A percentile compares a stretch with the other conserved stretches of the same genome.
Conservation (phyloP, 306 rosid species). For the Lotus japonicus region DNA sequence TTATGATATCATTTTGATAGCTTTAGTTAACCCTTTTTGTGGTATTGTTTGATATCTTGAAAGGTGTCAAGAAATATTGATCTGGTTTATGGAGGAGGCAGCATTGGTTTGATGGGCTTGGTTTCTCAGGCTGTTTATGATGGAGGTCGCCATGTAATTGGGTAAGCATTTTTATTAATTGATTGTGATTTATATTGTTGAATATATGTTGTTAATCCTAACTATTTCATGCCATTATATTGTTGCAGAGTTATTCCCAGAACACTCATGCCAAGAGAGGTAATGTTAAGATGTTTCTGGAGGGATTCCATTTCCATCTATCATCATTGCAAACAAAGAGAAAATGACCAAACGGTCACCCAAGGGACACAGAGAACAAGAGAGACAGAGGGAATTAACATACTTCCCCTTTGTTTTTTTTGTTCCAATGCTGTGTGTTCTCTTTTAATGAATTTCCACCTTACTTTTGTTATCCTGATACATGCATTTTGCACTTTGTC, state of each 20-base stretch:
- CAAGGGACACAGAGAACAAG: not conserved
- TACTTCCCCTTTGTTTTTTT: conserved; percentile 6
- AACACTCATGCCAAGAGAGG: conserved; percentile 98
- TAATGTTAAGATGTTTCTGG: conserved; percentile 29
- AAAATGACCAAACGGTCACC: conserved; percentile 34
- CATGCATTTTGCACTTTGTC: not conserved
- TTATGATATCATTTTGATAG: not conserved
- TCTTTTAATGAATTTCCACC: conserved; percentile 39
- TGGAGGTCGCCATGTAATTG: conserved; percentile 92
- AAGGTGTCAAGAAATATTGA: conserved; percentile 89
- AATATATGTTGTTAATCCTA: not conserved
- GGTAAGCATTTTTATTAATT: conserved; percentile 41
- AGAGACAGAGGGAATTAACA: conserved; percentile 24
- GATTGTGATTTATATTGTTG: not conserved
- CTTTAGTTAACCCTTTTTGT: not conserved
- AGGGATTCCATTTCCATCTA: conserved; percentile 18
- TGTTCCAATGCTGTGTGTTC: conserved; percentile 5
- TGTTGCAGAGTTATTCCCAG: conserved; percentile 85
- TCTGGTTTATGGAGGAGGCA: conserved; percentile 96
- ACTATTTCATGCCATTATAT: conserved; percentile 33
- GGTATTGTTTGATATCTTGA: conserved; percentile 1
- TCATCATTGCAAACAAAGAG: conserved; percentile 5
- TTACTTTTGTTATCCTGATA: conserved; percentile 48
- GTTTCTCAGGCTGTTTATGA: conserved; percentile 81
- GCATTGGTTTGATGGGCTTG: conserved; percentile 92